Percentiles rank a stretch among this genome's conserved stretches.
Evolutionary conservation across 2,329 filamentous ascomycete species (phyloP).

Genomic region (Raffaelea albimanens): DNA sequence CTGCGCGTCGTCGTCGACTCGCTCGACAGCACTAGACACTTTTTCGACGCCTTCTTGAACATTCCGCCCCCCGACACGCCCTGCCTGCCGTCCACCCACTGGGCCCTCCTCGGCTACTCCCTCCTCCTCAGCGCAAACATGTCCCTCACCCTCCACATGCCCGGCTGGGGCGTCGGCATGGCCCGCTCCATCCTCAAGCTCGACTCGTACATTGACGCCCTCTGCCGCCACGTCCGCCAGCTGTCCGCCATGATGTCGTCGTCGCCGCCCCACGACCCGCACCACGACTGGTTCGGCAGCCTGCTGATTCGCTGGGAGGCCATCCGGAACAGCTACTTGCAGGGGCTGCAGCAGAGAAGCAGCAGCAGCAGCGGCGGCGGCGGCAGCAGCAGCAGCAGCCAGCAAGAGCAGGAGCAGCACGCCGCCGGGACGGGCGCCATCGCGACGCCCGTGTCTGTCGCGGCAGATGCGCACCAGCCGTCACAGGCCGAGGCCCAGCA

Average conservation of each 20-base stretch:
- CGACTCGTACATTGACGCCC: constrained; percentile 3
- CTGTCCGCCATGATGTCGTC: neutral
- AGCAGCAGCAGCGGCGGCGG: neutral
- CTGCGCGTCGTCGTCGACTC: constrained; percentile 1
- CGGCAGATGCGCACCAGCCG: too few species aligned
- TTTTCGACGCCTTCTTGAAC: constrained; percentile 1
- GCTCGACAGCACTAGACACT: neutral
- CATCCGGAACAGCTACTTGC: neutral
- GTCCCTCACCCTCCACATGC: neutral
- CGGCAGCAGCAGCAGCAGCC: neutral
- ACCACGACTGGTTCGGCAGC: neutral
- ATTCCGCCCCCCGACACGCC: neutral
- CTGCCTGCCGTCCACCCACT: neutral
- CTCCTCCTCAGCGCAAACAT: neutral
- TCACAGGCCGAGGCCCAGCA: too few species aligned
- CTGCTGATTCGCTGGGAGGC: neutral
- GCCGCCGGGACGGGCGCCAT: too few species aligned
- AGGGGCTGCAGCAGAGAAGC: neutral
- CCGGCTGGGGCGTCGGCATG: constrained; percentile 3
- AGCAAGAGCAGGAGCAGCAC: neutral
- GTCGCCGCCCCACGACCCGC: neutral
- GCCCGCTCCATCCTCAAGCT: constrained; percentile 3
- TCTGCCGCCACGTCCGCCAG: neutral
- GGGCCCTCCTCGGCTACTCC: constrained; percentile 3
- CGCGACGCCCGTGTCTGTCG: too few species aligned